A percentile compares a stretch with the other conserved stretches of the same genome.
phyloP scores from a whole-genome alignment of 768 basidiomycete genomes.

The Lactarius sanguifluus region DNA sequence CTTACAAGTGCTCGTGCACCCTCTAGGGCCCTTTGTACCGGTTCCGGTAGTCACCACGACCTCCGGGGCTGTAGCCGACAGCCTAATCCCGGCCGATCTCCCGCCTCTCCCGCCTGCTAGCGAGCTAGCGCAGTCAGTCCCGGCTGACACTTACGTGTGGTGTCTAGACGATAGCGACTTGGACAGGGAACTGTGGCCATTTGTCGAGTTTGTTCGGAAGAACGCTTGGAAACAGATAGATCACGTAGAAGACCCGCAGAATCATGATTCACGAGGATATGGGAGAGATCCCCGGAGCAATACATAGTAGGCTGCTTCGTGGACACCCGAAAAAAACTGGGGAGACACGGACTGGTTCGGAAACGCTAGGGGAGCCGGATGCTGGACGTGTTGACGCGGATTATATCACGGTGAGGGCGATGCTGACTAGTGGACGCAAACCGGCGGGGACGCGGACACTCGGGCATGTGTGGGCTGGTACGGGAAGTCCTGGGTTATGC shows the following conservation, averaged over 20 bases:
- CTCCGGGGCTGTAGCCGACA: slow-evolving; percentile 32
- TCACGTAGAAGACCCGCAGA: slow-evolving; percentile 32
- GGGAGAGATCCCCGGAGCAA: no score
- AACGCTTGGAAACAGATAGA: slow-evolving; percentile 81
- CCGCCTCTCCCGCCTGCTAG: slow-evolving; percentile 42
- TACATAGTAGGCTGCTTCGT: no score
- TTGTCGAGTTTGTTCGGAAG: slow-evolving; percentile 70
- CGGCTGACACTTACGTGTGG: slow-evolving; percentile 77
- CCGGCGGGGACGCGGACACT: no score
- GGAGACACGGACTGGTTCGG: no score
- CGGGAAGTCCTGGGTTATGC: no score
- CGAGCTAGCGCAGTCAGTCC: slow-evolving; percentile 40
- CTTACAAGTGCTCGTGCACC: slow-evolving; percentile 51
- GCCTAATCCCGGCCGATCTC: slow-evolving; percentile 42
- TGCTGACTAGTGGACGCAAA: no score
- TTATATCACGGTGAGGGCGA: no score
- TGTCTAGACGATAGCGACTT: slow-evolving; percentile 43
- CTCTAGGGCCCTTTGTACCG: slow-evolving; percentile 46
- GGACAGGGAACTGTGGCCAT: slow-evolving; percentile 69
- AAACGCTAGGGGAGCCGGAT: no score
- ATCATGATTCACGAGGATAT: no score
- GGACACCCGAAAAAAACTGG: no score
- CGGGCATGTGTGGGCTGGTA: no score
- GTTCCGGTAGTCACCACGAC: slow-evolving; percentile 29
- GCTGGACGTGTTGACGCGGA: no score